Base-by-base conservation (phyloP, 169 alveolate genomes). In the Hepatocystis sp. region DNA sequence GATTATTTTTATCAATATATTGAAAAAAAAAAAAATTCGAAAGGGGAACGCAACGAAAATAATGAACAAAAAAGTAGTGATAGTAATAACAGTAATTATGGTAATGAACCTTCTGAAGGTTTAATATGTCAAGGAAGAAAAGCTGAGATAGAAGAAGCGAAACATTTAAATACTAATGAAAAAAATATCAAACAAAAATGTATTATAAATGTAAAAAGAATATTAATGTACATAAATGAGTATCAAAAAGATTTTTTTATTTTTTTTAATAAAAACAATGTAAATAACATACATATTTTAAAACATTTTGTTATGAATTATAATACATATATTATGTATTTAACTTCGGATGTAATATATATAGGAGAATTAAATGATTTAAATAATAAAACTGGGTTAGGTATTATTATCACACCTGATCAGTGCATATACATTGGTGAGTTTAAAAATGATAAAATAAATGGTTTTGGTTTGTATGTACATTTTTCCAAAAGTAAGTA, bases 361-460 rank as follows among this genome's bases (percentile, higher is more conserved):
- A 47, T 71, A 4, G 86, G 86, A 17, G 86, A 71, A 30, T 19
- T 71, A 8, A 71, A 34, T n/a, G 76, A 58, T 21, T 56, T 4
- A 1, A 71, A 71, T 46, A 76, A 71, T 34, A 71, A 71, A 3
- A 85, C 66, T n/a, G 93, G 93, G 1, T 61, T 84, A 47, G 93
- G 93, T 4, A 67, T 84, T 15, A 64, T 90, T 49, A 90, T 90
- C 23, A 90, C 90, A 49, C 90, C 93, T 21, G 93, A 90, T 25
- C 92, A 90, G 47, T 90, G 90, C 25, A 90, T 85, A 42, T 95
- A 93, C 67, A 85, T 94, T 34, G 98, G 98, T 0, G 92, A 93
- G 65, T 94, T 91, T 53, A 90, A 85, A 51, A 90, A 91, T 30
- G 93, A 90, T 39, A 55, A 76, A 36, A 90, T 90, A 11, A 90